Percentiles rank a stretch among this genome's conserved stretches.
These are phyloP conservation scores for Fragaria nilgerrensis DNA, from an alignment of 306 rosid genomes.

Conservation along the genomic window DNA sequence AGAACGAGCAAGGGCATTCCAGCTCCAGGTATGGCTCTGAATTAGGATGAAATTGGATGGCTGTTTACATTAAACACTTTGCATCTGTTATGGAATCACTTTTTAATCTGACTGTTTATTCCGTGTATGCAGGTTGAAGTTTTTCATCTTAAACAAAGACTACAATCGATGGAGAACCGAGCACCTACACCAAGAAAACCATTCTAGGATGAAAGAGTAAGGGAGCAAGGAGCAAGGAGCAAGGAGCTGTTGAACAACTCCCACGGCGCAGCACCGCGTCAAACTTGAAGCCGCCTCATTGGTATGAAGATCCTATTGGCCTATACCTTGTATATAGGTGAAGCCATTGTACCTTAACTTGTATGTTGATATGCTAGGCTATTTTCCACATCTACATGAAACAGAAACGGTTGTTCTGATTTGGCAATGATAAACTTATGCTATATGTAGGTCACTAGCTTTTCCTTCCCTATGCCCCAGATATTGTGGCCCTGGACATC, in stretches of 20 bases:
- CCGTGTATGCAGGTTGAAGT: slow-evolving; percentile 69
- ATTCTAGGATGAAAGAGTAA: slow-evolving; percentile 33
- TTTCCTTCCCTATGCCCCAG: not conserved
- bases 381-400: slow-evolving; percentile 5
- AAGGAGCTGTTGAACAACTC: not conserved
- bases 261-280: not conserved
- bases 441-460: not conserved
- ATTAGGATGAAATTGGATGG: not conserved
- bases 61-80: not conserved
- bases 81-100: too few species aligned
- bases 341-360: not conserved
- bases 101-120: not conserved
- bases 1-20: slow-evolving; percentile 92
- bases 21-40: slow-evolving; percentile 61
- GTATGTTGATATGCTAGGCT: not conserved
- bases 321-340: slow-evolving; percentile 21
- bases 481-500: not conserved
- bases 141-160: slow-evolving; percentile 89
- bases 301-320: not conserved
- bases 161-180: slow-evolving; percentile 89
- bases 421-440: not conserved
- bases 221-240: not conserved
- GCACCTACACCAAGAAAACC: slow-evolving; percentile 92
- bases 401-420: not conserved
- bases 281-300: not conserved